These are phyloP conservation scores for Thymus quinquecostatus DNA, from an alignment of 257 asterid genomes.

Conservation along the genomic window DNA sequence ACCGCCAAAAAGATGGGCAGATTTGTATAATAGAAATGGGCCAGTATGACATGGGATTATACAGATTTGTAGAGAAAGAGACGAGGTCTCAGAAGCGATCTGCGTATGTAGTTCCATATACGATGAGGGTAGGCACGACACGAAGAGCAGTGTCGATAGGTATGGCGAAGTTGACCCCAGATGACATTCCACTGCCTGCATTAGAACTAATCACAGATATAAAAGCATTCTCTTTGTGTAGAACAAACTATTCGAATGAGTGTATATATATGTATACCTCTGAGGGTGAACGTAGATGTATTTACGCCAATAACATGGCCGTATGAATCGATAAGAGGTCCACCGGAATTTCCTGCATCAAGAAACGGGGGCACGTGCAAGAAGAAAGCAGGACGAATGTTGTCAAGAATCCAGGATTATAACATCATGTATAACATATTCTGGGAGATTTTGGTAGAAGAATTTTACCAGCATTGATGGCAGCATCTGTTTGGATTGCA, in stretches of 20 bases:
- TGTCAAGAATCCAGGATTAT: not conserved
- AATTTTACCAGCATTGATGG: constrained; percentile 80
- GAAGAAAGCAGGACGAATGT: too few species aligned
- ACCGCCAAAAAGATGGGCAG: too few species aligned
- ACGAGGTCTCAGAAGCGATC: constrained; percentile 46
- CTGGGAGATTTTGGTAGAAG: not conserved
- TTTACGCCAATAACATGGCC: constrained; percentile 91
- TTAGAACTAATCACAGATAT: constrained; percentile 6
- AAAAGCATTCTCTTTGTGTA: not conserved
- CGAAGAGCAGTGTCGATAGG: constrained; percentile 75
- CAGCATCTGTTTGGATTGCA: constrained; percentile 95
- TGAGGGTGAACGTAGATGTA: constrained; percentile 90
- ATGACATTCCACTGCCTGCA: constrained; percentile 82
- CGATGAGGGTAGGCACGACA: constrained; percentile 69
- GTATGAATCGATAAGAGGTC: constrained; percentile 74
- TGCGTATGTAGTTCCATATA: constrained; percentile 73
- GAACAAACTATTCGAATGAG: not conserved
- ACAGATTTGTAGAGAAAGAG: not conserved
- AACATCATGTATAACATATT: not conserved
- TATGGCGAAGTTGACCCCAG: constrained; percentile 89
- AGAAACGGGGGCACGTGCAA: not conserved
- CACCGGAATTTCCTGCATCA: constrained; percentile 78
- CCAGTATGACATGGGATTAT: too few species aligned
- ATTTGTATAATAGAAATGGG: too few species aligned
- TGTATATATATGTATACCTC: constrained; percentile 44